Evolutionary conservation across 495 filamentous ascomycete genomes (phyloP), one percentile per base, ranked within the genome.

Genomic region (Daldinia bambusicola): DNA sequence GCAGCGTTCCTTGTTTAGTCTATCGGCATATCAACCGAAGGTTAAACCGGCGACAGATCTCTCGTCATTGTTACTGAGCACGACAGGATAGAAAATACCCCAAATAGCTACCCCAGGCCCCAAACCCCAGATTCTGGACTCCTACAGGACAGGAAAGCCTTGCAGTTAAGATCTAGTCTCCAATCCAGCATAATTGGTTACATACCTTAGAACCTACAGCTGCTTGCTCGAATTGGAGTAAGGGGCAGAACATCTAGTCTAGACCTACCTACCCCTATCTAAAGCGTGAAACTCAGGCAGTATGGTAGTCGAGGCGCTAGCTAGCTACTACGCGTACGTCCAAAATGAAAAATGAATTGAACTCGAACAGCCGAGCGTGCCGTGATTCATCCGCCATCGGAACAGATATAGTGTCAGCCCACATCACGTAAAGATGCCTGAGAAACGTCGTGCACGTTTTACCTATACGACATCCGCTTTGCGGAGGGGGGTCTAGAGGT

Each of bases 121-220:
- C 26, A 36, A 10, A 36, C 34, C 9, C 34, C 34, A 36, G 9
- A 10, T 8, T 57, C 34, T 14, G 14, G 20, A 18, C 9, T 26
- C 9, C n/a, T 57, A 20, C 12, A 26, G 16, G 55, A 57, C 55
- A 14, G 18, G 1, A 14, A 14, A 13, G 10, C 16, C 20, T 36
- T 9, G 1, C 55, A 18, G 13, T 40, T 6, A 4, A 6, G 55
- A 22, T 57, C 3, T n/a, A 40, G n/a, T 8, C n/a, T 14, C 32
- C 18, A 57, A 13, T 16, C 12, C 36, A 1, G 34, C 55, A 20
- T 26, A 45, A 51, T 61, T 61, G 20, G 61, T 55, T 55, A 63
- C 51, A 1, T 26, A 26, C 1, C 26, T 3, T 26, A 26, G 1
- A 26, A 26, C 26, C 61, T 43, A 55, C 10, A 38, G 10, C 26